phyloP scores from a whole-genome alignment of 192 early-diverging fungal genomes.

The Jimgerdemannia flammicorona region DNA sequence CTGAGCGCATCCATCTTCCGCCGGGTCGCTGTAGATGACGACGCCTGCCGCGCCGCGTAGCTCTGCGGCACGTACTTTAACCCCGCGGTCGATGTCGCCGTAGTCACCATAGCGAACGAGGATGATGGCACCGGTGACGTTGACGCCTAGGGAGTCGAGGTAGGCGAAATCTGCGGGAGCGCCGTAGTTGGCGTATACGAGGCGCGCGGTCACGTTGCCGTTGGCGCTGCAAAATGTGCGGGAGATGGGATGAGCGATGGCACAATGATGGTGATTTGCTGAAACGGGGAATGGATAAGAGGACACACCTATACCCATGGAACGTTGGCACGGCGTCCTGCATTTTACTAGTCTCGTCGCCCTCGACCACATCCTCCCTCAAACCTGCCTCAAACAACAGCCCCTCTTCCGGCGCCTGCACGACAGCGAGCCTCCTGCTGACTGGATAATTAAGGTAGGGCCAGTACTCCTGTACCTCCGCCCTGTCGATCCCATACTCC shows the following conservation, averaged over 20 bases:
- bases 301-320: constrained; percentile 36
- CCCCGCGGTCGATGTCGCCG: constrained; percentile 52
- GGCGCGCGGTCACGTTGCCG: constrained; percentile 51
- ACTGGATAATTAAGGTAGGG: constrained; percentile 57
- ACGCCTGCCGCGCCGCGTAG: constrained; percentile 48
- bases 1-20: constrained; percentile 51
- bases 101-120: constrained; percentile 61
- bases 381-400: constrained; percentile 51
- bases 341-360: constrained; percentile 50
- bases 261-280: background rate
- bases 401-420: constrained; percentile 33
- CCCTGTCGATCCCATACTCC: constrained; percentile 45
- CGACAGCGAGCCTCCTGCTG: constrained; percentile 44
- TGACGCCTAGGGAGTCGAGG: constrained; percentile 39
- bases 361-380: constrained; percentile 50
- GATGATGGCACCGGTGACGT: constrained; percentile 45
- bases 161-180: constrained; percentile 48
- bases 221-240: constrained; percentile 40
- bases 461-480: constrained; percentile 55
- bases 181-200: constrained; percentile 71
- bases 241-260: constrained; percentile 3
- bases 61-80: constrained; percentile 60
- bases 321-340: constrained; percentile 59
- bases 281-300: background rate
- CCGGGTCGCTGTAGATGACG: constrained; percentile 62